Percentiles rank a stretch among this genome's conserved stretches.
Evolutionary conservation across 345 rosid genomes (phyloP).

Genomic region (Bruguiera sexangula): DNA sequence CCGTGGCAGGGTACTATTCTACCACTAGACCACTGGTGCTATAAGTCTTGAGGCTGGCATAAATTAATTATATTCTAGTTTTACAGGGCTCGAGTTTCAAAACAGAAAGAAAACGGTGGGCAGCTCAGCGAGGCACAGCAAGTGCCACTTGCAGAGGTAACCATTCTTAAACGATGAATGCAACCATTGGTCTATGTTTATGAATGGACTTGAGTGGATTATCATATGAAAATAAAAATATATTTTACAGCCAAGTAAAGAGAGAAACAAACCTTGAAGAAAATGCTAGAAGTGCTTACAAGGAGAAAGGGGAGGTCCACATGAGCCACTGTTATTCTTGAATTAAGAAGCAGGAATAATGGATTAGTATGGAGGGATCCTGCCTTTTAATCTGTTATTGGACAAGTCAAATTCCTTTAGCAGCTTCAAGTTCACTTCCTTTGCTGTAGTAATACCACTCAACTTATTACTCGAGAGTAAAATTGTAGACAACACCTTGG

Average conservation of each 20-base stretch:
- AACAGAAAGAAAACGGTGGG: no score
- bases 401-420: slow-evolving; percentile 49
- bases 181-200: no score
- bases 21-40: slow-evolving; percentile 73
- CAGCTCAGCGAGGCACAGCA: no score
- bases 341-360: slow-evolving; percentile 43
- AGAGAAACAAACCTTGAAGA: neutral
- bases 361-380: slow-evolving; percentile 42
- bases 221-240: no score
- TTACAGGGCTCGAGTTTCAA: neutral
- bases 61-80: no score
- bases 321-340: slow-evolving; percentile 40
- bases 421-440: slow-evolving; percentile 33
- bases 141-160: no score
- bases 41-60: no score
- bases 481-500: slow-evolving; percentile 34
- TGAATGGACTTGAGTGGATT: no score
- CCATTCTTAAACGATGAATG: no score
- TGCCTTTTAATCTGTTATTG: slow-evolving; percentile 35
- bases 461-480: slow-evolving; percentile 46
- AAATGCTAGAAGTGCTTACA: slow-evolving; percentile 26
- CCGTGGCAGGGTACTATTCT: slow-evolving; percentile 84
- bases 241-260: neutral
- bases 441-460: slow-evolving; percentile 37
- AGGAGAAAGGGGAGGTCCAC: slow-evolving; percentile 54